A percentile compares a stretch with the other conserved stretches of the same genome.
These are phyloP conservation scores for Tardiomyces depauwii DNA, from an alignment of 1,139 yeast genomes.

Conservation along the genomic window DNA sequence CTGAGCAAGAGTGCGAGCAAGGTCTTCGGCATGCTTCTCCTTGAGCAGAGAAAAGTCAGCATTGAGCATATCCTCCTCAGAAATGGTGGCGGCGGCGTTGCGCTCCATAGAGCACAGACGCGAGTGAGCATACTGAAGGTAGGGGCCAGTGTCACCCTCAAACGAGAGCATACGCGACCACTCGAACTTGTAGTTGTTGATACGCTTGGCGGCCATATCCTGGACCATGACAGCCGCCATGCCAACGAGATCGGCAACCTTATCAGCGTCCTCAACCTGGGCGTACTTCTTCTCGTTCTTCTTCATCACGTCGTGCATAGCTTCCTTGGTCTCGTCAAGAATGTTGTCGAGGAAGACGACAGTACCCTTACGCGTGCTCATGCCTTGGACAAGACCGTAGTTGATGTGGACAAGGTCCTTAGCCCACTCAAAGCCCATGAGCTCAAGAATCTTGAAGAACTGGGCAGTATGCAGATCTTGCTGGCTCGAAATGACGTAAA, in stretches of 20 bases:
- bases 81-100: constrained; percentile 41
- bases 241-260: constrained; percentile 92
- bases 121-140: constrained; percentile 96
- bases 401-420: constrained; percentile 67
- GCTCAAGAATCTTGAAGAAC: constrained; percentile 88
- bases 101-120: constrained; percentile 93
- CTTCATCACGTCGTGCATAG: constrained; percentile 97
- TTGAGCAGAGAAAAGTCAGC: constrained; percentile 67
- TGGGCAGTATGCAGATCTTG: constrained; percentile 94
- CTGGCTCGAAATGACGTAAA: constrained; percentile 90
- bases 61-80: constrained; percentile 31
- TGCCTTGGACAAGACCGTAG: constrained; percentile 97
- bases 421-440: constrained; percentile 90
- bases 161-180: constrained; percentile 98
- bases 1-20: constrained; percentile 73
- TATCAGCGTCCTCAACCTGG: constrained; percentile 90
- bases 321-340: constrained; percentile 85
- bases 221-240: constrained; percentile 98
- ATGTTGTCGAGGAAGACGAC: constrained; percentile 94
- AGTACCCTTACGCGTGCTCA: constrained; percentile 98
- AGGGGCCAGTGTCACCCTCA: constrained; percentile 99
- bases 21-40: constrained; percentile 63
- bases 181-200: constrained; percentile 90
- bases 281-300: constrained; percentile 85
- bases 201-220: constrained; percentile 97